phyloP scores from a whole-genome alignment of 2,329 filamentous ascomycete species.

The Amauroascus niger region DNA sequence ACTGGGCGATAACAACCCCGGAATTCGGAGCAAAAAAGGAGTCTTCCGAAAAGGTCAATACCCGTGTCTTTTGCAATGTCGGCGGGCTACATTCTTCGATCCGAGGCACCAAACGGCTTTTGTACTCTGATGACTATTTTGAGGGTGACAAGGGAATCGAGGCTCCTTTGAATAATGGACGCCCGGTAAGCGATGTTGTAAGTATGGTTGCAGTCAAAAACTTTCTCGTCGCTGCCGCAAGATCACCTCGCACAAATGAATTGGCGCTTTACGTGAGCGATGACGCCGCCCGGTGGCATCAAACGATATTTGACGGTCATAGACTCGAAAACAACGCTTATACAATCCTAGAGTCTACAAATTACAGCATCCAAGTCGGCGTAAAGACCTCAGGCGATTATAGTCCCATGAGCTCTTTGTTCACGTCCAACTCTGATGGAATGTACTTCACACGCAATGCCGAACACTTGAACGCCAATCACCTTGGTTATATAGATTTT shows the following conservation, averaged over 20 bases:
- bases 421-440: constrained; percentile 95
- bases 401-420: constrained; percentile 68
- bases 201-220: constrained; percentile 77
- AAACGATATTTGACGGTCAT: constrained; percentile 78
- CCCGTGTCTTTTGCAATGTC: constrained; percentile 66
- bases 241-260: constrained; percentile 71
- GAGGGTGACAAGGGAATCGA: constrained; percentile 50
- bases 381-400: constrained; percentile 57
- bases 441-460: constrained; percentile 91
- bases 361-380: constrained; percentile 95
- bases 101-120: constrained; percentile 64
- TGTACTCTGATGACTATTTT: constrained; percentile 81
- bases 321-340: constrained; percentile 78
- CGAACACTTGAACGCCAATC: constrained; percentile 81
- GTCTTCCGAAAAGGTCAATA: constrained; percentile 53
- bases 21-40: constrained; percentile 52
- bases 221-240: constrained; percentile 73
- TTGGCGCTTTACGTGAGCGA: constrained; percentile 84
- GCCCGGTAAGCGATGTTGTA: constrained; percentile 67
- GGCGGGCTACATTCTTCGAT: constrained; percentile 58
- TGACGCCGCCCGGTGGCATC: constrained; percentile 78
- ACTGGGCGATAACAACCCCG: constrained; percentile 72
- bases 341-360: constrained; percentile 88
- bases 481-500: constrained; percentile 73
- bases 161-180: constrained; percentile 62